These are phyloP conservation scores for Euphorbia schlechtendalii DNA, from an alignment of 441 rosid species.

Conservation along the genomic window DNA sequence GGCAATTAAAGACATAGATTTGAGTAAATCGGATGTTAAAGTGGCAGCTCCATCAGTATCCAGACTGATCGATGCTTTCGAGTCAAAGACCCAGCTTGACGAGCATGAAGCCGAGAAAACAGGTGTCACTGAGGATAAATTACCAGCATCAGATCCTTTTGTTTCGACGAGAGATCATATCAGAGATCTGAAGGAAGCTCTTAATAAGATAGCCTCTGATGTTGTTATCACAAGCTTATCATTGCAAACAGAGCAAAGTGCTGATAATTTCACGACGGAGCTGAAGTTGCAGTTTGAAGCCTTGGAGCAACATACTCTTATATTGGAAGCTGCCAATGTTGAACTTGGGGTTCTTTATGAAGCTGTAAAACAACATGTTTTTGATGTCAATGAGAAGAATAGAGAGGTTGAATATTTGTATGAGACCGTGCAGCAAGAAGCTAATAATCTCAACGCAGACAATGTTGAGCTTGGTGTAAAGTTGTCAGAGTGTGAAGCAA, in stretches of 20 bases:
- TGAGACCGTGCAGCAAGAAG: conserved; percentile 44
- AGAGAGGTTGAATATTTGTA: conserved; percentile 43
- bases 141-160: conserved; percentile 36
- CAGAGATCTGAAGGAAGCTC: conserved; percentile 47
- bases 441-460: conserved; percentile 38
- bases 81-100: conserved; percentile 55
- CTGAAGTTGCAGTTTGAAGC: conserved; percentile 42
- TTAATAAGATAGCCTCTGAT: conserved; percentile 52
- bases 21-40: conserved; percentile 40
- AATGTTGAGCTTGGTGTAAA: conserved; percentile 47
- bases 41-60: conserved; percentile 51
- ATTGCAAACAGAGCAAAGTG: conserved; percentile 34
- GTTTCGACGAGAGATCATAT: conserved; percentile 39
- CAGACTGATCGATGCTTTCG: conserved; percentile 84
- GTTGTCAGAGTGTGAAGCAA: conserved; percentile 35
- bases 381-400: conserved; percentile 37
- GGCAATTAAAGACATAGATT: conserved; percentile 48
- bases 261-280: conserved; percentile 34
- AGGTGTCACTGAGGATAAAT: conserved; percentile 32
- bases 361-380: conserved; percentile 49
- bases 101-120: conserved; percentile 52
- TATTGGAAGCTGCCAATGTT: conserved; percentile 51
- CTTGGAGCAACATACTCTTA: conserved; percentile 41
- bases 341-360: conserved; percentile 62
- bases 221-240: conserved; percentile 37